These are phyloP conservation scores for Linum tenue DNA, from an alignment of 345 rosid genomes.

Conservation along the genomic window DNA sequence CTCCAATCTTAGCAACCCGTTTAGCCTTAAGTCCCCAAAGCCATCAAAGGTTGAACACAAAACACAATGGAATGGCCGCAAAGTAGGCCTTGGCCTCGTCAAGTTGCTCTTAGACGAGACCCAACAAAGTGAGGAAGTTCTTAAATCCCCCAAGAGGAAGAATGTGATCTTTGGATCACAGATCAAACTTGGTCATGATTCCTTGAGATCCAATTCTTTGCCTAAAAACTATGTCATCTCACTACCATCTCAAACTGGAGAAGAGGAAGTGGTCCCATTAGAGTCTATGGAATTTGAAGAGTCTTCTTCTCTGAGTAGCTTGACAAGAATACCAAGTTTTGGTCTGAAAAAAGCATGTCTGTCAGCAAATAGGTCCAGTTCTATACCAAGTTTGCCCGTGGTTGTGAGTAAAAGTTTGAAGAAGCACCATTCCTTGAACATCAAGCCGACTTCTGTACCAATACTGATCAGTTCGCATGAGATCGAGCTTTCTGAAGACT, in stretches of 20 bases:
- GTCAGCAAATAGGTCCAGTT: slow-evolving; percentile 13
- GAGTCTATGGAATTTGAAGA: slow-evolving; percentile 9
- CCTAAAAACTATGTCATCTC: slow-evolving; percentile 32
- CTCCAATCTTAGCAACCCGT: slow-evolving; percentile 40
- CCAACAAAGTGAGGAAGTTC: slow-evolving; percentile 21
- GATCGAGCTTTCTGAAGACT: slow-evolving; percentile 3
- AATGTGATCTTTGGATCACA: slow-evolving; percentile 43
- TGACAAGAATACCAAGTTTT: slow-evolving; percentile 12
- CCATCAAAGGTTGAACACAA: slow-evolving; percentile 19
- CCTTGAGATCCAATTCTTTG: slow-evolving; percentile 31
- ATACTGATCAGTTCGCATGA: neutral
- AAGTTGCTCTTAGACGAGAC: slow-evolving; percentile 30
- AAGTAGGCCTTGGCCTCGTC: slow-evolving; percentile 53
- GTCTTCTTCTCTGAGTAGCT: slow-evolving; percentile 15
- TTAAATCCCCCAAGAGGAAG: slow-evolving; percentile 27
- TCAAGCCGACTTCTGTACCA: slow-evolving; percentile 11
- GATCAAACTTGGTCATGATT: slow-evolving; percentile 27
- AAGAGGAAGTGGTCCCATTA: slow-evolving; percentile 9
- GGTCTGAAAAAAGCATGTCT: slow-evolving; percentile 14
- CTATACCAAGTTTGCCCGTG: slow-evolving; percentile 19
- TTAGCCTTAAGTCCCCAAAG: slow-evolving; percentile 33
- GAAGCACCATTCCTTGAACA: slow-evolving; percentile 16
- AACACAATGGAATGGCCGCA: slow-evolving; percentile 36
- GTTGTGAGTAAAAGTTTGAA: slow-evolving; percentile 15
- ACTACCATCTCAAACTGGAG: slow-evolving; percentile 15